Conservation (phyloP, 345 rosid species). For the Corchorus olitorius region DNA sequence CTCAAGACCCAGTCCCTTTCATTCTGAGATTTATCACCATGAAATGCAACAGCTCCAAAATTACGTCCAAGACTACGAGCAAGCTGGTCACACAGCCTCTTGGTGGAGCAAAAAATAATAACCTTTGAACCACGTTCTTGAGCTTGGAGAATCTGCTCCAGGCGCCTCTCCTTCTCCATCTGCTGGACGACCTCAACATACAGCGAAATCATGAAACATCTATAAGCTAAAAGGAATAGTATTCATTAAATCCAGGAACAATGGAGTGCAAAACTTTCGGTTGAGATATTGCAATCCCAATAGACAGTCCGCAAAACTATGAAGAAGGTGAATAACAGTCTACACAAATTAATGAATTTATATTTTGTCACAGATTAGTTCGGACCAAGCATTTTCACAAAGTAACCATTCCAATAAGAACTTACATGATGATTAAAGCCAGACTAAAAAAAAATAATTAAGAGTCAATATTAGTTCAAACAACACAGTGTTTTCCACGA, state of each 20-base stretch:
- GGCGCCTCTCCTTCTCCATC: conserved; percentile 92
- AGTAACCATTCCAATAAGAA: neutral
- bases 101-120: conserved; percentile 89
- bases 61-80: conserved; percentile 76
- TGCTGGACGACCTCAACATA: conserved; percentile 87
- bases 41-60: conserved; percentile 88
- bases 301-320: neutral
- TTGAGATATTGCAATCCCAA: neutral
- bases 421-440: neutral
- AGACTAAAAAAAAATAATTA: neutral
- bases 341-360: neutral
- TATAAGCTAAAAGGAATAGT: neutral
- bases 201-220: conserved; percentile 39
- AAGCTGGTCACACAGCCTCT: conserved; percentile 92
- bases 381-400: neutral
- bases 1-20: conserved; percentile 96
- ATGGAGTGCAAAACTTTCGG: neutral
- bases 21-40: conserved; percentile 94
- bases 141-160: conserved; percentile 85
- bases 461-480: neutral
- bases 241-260: neutral
- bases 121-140: conserved; percentile 94
- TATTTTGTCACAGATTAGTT: neutral
- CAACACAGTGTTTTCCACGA: neutral
- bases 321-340: neutral